Evolutionary conservation across 2,329 filamentous ascomycete species (phyloP), one percentile per base, ranked within the genome.

Genomic region (Alternaria panax): DNA sequence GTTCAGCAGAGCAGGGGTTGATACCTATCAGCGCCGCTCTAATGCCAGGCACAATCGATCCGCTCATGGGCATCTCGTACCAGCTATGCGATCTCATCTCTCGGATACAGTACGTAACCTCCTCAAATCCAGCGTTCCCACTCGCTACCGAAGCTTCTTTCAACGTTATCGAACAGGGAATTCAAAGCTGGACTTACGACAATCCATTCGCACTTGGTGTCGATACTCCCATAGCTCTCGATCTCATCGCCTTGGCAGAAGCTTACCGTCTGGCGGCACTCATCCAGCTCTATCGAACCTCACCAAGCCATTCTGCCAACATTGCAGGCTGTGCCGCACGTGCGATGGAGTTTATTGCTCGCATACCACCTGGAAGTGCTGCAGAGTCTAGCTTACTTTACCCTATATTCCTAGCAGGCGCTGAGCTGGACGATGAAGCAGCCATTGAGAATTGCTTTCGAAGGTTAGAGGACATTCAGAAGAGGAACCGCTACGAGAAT

Each of bases 31-130:
- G 57, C n/a, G 59, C 58, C 1, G 59, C 69, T 5, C 59, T 61
- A 2, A 64, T 68, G 52, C 65, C 70, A 5, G 60, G 70, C 40
- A 75, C 71, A 3, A 73, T 77, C 27, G 75, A 77, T 50, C 75
- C 75, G 3, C 59, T 77, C 5, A 77, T 77, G 75, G 75, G 75
- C 12, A 75, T 77, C 7, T 68, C 70, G 5, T 76, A 76, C 48
- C 67, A 75, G 47, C 61, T 77, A 8, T 77, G 73, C 59, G 67
- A 71, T 7, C 64, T 76, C 5, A 76, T 76, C 45, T 70, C 68
- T 24, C 69, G 72, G 14, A 77, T 77, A 7, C 74, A 74, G 59
- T 76, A 75, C 41, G 67, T 77, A 2, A 73, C 67, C n/a, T 63
- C 67, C 2, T 59, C 68, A n/a, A 69, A 70, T 36, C 70, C 74